These are phyloP conservation scores for Calocybe indica DNA, from an alignment of 768 basidiomycete genomes.

Conservation along the genomic window DNA sequence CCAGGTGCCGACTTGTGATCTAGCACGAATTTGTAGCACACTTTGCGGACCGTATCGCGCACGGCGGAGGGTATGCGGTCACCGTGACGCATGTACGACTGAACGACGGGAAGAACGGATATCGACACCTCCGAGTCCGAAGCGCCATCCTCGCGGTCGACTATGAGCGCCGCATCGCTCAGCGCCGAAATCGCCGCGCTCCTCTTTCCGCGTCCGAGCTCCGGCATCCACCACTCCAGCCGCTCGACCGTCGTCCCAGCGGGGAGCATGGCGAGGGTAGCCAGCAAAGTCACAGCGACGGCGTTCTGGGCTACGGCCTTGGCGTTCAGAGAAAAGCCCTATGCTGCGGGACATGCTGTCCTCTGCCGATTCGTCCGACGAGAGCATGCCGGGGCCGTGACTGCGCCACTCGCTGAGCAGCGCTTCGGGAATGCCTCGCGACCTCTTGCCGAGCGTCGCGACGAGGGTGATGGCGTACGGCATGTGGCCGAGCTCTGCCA, in stretches of 20 bases:
- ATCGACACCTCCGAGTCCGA: conserved; percentile 3
- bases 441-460: conserved; percentile 16
- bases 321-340: conserved; percentile 5
- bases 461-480: conserved; percentile 29
- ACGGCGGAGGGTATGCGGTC: conserved; percentile 3
- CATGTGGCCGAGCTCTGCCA: conserved; percentile 19
- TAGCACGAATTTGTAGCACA: conserved; percentile 10
- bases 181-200: background rate
- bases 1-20: conserved; percentile 7
- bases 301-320: conserved; percentile 1
- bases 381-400: conserved; percentile 1
- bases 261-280: conserved; percentile 18
- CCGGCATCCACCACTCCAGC: background rate
- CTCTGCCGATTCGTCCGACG: conserved; percentile 2
- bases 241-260: conserved; percentile 11
- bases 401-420: conserved; percentile 4
- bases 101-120: conserved; percentile 15
- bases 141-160: conserved; percentile 4
- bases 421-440: background rate
- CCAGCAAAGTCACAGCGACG: conserved; percentile 6
- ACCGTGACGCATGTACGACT: conserved; percentile 10
- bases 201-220: conserved; percentile 4
- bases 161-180: conserved; percentile 1
- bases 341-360: conserved; percentile 7
- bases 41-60: conserved; percentile 5